These are phyloP conservation scores for Rickenella mellea DNA, from an alignment of 768 basidiomycete genomes.

Conservation along the genomic window DNA sequence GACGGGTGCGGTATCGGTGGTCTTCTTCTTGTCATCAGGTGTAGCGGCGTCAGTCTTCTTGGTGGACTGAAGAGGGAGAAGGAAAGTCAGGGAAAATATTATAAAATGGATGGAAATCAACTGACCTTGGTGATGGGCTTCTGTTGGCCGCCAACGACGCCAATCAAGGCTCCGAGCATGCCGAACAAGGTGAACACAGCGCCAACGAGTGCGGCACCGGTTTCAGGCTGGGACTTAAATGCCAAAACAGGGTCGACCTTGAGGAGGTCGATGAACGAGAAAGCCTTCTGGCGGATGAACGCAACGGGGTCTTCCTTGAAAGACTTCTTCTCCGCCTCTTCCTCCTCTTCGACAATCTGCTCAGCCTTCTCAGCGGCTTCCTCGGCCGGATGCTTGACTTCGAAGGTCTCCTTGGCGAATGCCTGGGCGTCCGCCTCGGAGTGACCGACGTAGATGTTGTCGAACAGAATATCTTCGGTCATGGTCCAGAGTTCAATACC, in stretches of 20 bases:
- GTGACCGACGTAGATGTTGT: conserved; percentile 92
- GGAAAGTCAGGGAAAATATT: background rate
- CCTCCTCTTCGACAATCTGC: conserved; percentile 38
- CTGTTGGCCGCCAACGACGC: conserved; percentile 65
- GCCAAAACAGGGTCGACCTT: conserved; percentile 71
- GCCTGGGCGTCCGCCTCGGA: conserved; percentile 77
- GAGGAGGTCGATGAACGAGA: conserved; percentile 72
- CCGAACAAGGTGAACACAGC: conserved; percentile 74
- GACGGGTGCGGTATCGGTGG: conserved; percentile 47
- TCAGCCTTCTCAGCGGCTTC: conserved; percentile 45
- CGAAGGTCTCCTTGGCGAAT: conserved; percentile 83
- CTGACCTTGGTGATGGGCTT: conserved; percentile 66
- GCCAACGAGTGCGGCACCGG: conserved; percentile 67
- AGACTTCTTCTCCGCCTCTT: conserved; percentile 28
- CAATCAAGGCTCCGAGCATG: conserved; percentile 73
- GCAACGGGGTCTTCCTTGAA: conserved; percentile 71
- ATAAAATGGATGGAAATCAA: background rate
- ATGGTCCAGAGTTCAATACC: conserved; percentile 99
- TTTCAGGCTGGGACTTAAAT: conserved; percentile 83
- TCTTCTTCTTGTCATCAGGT: conserved; percentile 57
- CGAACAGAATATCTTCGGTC: conserved; percentile 91
- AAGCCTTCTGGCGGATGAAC: conserved; percentile 70
- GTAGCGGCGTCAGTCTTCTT: conserved; percentile 71
- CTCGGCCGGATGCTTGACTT: conserved; percentile 82
- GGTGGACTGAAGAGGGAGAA: conserved; percentile 33